phyloP scores from a whole-genome alignment of 1,284 basidiomycete genomes.

The Lentinula novae-zelandiae region DNA sequence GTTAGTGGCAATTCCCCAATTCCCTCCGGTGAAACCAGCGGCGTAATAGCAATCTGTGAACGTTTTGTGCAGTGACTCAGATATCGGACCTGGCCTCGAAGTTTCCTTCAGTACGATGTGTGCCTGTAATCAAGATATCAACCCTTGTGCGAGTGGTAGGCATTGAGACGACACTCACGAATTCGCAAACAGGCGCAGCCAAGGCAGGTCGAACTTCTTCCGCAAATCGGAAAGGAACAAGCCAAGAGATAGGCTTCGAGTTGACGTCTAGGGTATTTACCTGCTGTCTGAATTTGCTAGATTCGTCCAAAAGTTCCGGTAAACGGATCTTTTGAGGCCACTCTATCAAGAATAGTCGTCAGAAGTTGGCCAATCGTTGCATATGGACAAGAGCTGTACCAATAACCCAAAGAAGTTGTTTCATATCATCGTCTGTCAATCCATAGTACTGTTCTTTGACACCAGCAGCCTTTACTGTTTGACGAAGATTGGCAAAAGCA shows the following conservation, averaged over 20 bases:
- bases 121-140: neutral
- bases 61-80: constrained; percentile 5
- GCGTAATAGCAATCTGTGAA: constrained; percentile 10
- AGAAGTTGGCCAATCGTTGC: neutral
- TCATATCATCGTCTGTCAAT: neutral
- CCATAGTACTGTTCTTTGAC: constrained; percentile 11
- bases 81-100: neutral
- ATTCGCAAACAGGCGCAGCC: constrained; percentile 7
- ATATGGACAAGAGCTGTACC: neutral
- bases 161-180: neutral
- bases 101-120: constrained; percentile 4
- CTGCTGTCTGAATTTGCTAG: constrained; percentile 4
- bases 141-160: neutral
- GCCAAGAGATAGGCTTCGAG: constrained; percentile 3
- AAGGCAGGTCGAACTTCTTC: constrained; percentile 6
- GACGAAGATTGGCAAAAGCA: constrained; percentile 8
- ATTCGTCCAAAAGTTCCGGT: neutral
- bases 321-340: constrained; percentile 3
- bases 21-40: constrained; percentile 5
- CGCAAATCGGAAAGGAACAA: constrained; percentile 7
- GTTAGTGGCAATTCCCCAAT: constrained; percentile 9
- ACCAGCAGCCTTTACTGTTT: constrained; percentile 1
- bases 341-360: neutral
- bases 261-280: neutral
- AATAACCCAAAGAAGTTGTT: constrained; percentile 6